phyloP scores from a whole-genome alignment of 1,284 basidiomycete species.

The Leccinum cinnamomeum region DNA sequence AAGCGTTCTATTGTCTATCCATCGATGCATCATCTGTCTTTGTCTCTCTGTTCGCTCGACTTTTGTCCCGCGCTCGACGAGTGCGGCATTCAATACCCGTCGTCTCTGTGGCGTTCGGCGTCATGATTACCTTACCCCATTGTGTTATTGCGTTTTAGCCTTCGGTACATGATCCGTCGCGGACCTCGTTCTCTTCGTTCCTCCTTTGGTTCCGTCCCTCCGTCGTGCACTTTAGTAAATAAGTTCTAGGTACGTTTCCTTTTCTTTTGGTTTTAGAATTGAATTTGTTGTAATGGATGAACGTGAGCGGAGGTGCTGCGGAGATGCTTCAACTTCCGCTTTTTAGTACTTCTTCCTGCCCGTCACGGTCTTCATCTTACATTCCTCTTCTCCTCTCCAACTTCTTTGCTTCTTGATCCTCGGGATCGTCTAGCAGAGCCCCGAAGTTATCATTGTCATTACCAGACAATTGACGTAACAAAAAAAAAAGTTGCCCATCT shows the following conservation, averaged over 20 bases:
- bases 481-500: neutral
- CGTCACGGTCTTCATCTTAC: neutral
- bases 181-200: neutral
- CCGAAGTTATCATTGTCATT: neutral
- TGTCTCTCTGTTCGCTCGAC: neutral
- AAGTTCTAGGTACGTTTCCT: neutral
- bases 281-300: constrained; percentile 12
- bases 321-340: neutral
- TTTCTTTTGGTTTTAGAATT: neutral
- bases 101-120: neutral
- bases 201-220: neutral
- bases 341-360: neutral
- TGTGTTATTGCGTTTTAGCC: constrained; percentile 1
- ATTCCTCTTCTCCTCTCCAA: neutral
- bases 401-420: constrained; percentile 3
- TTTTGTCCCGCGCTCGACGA: neutral
- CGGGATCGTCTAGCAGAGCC: neutral
- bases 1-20: neutral
- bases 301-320: constrained; percentile 10
- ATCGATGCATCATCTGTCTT: neutral
- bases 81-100: neutral
- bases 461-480: neutral
- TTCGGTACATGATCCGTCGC: neutral
- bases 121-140: neutral
- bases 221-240: neutral